These are phyloP conservation scores for Ambrosiella cleistominuta DNA, from an alignment of 2,329 filamentous ascomycete species.

Conservation along the genomic window DNA sequence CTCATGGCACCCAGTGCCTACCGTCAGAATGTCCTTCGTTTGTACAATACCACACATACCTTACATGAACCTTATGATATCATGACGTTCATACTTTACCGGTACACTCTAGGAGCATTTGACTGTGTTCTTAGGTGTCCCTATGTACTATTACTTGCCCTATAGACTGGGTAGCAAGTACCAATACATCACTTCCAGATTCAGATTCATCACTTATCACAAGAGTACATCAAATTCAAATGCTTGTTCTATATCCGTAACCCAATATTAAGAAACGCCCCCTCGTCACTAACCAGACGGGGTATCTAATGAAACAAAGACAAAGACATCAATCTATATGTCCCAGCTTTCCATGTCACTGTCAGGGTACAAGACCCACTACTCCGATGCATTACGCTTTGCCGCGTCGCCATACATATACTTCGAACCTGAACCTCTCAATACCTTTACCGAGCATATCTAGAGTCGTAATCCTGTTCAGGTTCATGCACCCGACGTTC, in stretches of 20 bases:
- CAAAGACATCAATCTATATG: conserved; percentile 6
- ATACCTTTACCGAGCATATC: conserved; percentile 12
- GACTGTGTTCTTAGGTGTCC: background rate
- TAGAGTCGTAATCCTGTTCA: conserved; percentile 20
- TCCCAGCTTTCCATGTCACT: background rate
- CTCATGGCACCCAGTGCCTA: too few relatives aligned
- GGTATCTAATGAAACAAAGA: conserved; percentile 4
- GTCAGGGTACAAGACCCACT: background rate
- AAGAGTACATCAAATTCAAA: conserved; percentile 4
- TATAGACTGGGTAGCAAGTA: background rate
- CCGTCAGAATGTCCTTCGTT: background rate
- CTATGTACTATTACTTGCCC: conserved; percentile 4
- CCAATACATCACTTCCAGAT: background rate
- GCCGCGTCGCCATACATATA: background rate
- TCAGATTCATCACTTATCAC: background rate
- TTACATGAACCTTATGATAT: background rate
- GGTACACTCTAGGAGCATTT: background rate
- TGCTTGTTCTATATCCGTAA: conserved; percentile 12
- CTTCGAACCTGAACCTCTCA: background rate
- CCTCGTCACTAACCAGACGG: background rate
- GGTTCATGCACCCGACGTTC: conserved; percentile 20
- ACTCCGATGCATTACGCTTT: background rate
- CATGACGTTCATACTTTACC: background rate
- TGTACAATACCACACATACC: background rate
- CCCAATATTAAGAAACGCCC: conserved; percentile 10